Conservation (phyloP, 2,329 filamentous ascomycete species). For the Chaetomiaceae sp. region DNA sequence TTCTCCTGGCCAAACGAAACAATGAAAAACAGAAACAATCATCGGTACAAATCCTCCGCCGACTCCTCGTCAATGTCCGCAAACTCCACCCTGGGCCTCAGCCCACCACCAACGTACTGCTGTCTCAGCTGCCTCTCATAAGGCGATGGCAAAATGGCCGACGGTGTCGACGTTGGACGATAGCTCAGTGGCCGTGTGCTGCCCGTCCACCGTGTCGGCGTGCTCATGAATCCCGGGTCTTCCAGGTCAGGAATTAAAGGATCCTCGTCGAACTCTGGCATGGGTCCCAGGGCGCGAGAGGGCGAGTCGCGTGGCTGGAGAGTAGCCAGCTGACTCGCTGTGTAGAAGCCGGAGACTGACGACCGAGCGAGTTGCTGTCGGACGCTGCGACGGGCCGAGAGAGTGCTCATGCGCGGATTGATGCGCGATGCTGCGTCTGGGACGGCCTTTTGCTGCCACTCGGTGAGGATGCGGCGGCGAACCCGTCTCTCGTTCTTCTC, state of each 20-base stretch:
- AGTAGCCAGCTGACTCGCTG: constrained; percentile 13
- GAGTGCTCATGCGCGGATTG: constrained; percentile 17
- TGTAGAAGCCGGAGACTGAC: constrained; percentile 5
- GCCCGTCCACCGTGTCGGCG: constrained; percentile 23
- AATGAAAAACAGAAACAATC: background rate
- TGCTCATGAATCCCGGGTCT: constrained; percentile 26
- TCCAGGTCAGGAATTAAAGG: constrained; percentile 14
- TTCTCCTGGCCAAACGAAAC: background rate
- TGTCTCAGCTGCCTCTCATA: constrained; percentile 24
- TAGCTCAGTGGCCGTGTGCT: constrained; percentile 12
- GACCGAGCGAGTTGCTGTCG: constrained; percentile 18
- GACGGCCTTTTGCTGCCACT: constrained; percentile 26
- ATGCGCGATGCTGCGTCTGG: constrained; percentile 16
- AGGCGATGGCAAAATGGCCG: constrained; percentile 24
- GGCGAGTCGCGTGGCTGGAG: constrained; percentile 2
- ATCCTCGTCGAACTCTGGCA: constrained; percentile 26
- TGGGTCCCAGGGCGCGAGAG: constrained; percentile 12
- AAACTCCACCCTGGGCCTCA: constrained; percentile 19
- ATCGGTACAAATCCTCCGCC: constrained; percentile 12
- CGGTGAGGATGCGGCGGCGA: constrained; percentile 20
- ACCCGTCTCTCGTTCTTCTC: constrained; percentile 25
- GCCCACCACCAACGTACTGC: constrained; percentile 7
- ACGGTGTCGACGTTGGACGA: constrained; percentile 24
- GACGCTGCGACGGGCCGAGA: constrained; percentile 20
- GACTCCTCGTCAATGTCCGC: constrained; percentile 25